A percentile compares a stretch with the other conserved stretches of the same genome.
Evolutionary conservation across 495 filamentous ascomycete species (phyloP).

Genomic region (Articulospora tetracladia): DNA sequence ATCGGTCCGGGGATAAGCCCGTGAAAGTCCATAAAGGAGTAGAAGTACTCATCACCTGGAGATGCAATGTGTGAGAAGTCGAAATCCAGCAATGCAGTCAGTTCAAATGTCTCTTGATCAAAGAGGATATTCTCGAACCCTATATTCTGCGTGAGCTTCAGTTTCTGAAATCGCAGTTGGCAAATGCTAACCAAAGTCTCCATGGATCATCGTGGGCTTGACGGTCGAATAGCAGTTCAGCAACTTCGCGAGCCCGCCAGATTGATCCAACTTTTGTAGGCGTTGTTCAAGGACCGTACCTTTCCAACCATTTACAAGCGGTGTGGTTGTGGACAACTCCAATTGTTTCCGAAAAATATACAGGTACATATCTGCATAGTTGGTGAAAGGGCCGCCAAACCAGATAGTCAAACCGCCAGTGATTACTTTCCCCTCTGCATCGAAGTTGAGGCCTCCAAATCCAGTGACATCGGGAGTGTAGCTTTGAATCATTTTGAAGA

Average conservation of each 20-base stretch:
- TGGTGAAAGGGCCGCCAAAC: conserved; percentile 11
- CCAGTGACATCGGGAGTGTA: conserved; percentile 12
- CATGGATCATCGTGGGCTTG: conserved; percentile 12
- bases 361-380: conserved; percentile 7
- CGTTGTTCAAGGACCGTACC: conserved; percentile 1
- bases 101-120: conserved; percentile 5
- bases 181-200: conserved; percentile 13
- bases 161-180: too few species aligned
- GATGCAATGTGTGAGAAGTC: conserved; percentile 18
- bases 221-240: neutral
- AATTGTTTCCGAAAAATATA: conserved; percentile 17
- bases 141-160: neutral
- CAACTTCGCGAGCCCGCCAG: conserved; percentile 3
- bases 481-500: conserved; percentile 19
- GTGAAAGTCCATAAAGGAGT: conserved; percentile 9
- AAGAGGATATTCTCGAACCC: conserved; percentile 17
- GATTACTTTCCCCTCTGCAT: conserved; percentile 10
- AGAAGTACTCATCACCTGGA: conserved; percentile 22
- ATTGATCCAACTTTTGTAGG: conserved; percentile 2
- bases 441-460: conserved; percentile 17
- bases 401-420: conserved; percentile 14
- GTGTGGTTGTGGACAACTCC: conserved; percentile 5
- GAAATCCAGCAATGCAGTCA: conserved; percentile 17
- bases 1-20: conserved; percentile 10
- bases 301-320: conserved; percentile 13